Evolutionary conservation across 2,329 filamentous ascomycete genomes (phyloP), one percentile per base, ranked within the genome.

Genomic region (Cladophialophora chaetospira): DNA sequence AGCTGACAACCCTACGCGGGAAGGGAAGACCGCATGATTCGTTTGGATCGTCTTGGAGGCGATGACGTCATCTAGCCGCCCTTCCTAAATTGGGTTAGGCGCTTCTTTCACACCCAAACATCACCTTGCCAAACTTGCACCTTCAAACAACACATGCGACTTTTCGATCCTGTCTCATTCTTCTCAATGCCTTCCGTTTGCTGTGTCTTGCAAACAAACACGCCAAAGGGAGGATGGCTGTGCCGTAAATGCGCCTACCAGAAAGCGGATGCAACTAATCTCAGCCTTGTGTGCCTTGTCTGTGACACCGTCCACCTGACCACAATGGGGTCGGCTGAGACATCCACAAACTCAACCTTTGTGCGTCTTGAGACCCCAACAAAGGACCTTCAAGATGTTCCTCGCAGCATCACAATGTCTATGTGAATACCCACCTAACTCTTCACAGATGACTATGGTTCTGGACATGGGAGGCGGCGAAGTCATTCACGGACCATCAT

Each of bases 301-400:
- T n/a, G 25, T 51, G 21, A 47, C 36, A 55, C 25, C n/a, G 50
- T 35, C 55, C 49, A 31, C 49, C 48, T 58, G 55, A 53, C 56
- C 38, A 42, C 36, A 31, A 42, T n/a, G 35, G n/a, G 15, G 48
- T 51, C 48, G n/a, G 48, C 23, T 51, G 48, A 42, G 48, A 51
- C 48, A 31, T 28, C 19, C 35, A 51, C 23, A 26, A 23, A 11
- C 29, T 28, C 48, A 21, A 19, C 21, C 23, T 26, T 42, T n/a
- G 19, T 44, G 26, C 31, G 48, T 51, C 48, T 42, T 42, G 35
- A 40, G 48, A 51, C 36, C 48, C 31, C 36, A 25, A 43, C 46
- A 51, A 51, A 51, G 48, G 15, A 11, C 11, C 17, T 40, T 13
- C 31, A 15, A 21, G 21, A 51, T 29, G 9, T 43, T 42, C 23